Evolutionary conservation across 306 rosid genomes (phyloP).

Genomic region (Vigna reflexopilosa): DNA sequence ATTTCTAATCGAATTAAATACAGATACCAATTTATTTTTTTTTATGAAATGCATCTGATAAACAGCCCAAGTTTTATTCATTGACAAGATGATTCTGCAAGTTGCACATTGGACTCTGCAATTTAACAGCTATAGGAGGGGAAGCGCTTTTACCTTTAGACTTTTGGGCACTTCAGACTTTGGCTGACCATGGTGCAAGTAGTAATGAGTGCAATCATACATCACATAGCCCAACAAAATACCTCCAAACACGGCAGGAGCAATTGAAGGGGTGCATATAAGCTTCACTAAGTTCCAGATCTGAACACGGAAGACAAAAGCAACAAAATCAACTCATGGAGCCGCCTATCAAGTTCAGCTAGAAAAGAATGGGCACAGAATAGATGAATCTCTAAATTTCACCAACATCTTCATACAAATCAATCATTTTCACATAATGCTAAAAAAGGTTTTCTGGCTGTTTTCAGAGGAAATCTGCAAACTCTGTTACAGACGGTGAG

Average conservation of each 20-base stretch:
- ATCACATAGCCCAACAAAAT: slow-evolving; percentile 85
- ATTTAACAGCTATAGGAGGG: slow-evolving; percentile 24
- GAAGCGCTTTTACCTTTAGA: slow-evolving; percentile 70
- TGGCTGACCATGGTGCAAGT: slow-evolving; percentile 96
- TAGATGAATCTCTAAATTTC: slow-evolving; percentile 17
- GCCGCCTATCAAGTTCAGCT: slow-evolving; percentile 18
- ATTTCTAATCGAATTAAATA: slow-evolving; percentile 25
- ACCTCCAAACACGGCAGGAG: slow-evolving; percentile 95
- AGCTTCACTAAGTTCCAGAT: slow-evolving; percentile 73
- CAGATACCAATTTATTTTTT: background rate
- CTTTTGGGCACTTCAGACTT: slow-evolving; percentile 49
- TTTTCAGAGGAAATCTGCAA: slow-evolving; percentile 2
- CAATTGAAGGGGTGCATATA: slow-evolving; percentile 52
- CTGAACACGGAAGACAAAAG: slow-evolving; percentile 54
- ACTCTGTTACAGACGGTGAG: slow-evolving; percentile 14
- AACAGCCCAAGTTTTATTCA: background rate
- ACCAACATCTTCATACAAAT: slow-evolving; percentile 14
- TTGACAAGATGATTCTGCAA: slow-evolving; percentile 1
- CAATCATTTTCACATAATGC: slow-evolving; percentile 17
- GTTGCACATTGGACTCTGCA: slow-evolving; percentile 22
- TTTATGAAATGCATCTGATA: slow-evolving; percentile 17
- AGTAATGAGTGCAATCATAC: slow-evolving; percentile 92
- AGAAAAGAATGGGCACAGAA: background rate
- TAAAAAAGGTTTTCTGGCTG: slow-evolving; percentile 13
- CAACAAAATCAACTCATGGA: slow-evolving; percentile 35